These are phyloP conservation scores for Radiomyces spectabilis DNA, from an alignment of 192 early-diverging fungal species.

Conservation along the genomic window DNA sequence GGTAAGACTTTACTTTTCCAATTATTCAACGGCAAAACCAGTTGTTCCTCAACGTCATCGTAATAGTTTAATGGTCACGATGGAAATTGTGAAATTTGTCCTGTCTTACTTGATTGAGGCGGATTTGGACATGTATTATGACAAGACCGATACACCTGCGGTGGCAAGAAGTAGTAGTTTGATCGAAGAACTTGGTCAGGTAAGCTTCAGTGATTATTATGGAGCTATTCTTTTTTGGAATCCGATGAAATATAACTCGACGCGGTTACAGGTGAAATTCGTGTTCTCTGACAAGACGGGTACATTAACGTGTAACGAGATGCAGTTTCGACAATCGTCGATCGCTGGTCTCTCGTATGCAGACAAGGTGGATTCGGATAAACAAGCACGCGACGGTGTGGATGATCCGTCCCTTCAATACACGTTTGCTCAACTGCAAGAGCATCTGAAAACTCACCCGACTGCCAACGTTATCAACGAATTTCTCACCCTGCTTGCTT, in stretches of 20 bases:
- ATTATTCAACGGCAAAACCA: too few relatives aligned
- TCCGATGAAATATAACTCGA: background rate
- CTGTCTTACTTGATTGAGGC: slow-evolving; percentile 83
- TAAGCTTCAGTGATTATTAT: background rate
- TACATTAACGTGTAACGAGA: slow-evolving; percentile 82
- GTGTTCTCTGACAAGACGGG: slow-evolving; percentile 97
- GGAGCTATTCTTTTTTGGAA: background rate
- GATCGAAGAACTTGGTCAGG: slow-evolving; percentile 92
- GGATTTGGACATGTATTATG: slow-evolving; percentile 96
- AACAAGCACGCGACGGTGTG: slow-evolving; percentile 68
- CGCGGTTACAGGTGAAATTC: slow-evolving; percentile 72
- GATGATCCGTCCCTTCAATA: slow-evolving; percentile 57
- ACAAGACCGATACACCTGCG: slow-evolving; percentile 86
- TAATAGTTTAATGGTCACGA: slow-evolving; percentile 95
- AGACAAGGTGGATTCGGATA: slow-evolving; percentile 84
- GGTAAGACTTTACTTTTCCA: slow-evolving; percentile 36
- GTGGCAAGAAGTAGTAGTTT: slow-evolving; percentile 86
- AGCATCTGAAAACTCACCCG: slow-evolving; percentile 49
- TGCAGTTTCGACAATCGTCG: slow-evolving; percentile 84
- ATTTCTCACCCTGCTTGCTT: slow-evolving; percentile 84
- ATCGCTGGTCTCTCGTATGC: slow-evolving; percentile 91
- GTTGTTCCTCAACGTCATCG: too few relatives aligned
- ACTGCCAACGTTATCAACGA: slow-evolving; percentile 69
- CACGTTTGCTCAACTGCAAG: slow-evolving; percentile 53
- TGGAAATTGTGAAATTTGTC: slow-evolving; percentile 97